These are phyloP conservation scores for Amaranthus hypochondriacus DNA, from an alignment of 148 eudicot species.

Conservation along the genomic window DNA sequence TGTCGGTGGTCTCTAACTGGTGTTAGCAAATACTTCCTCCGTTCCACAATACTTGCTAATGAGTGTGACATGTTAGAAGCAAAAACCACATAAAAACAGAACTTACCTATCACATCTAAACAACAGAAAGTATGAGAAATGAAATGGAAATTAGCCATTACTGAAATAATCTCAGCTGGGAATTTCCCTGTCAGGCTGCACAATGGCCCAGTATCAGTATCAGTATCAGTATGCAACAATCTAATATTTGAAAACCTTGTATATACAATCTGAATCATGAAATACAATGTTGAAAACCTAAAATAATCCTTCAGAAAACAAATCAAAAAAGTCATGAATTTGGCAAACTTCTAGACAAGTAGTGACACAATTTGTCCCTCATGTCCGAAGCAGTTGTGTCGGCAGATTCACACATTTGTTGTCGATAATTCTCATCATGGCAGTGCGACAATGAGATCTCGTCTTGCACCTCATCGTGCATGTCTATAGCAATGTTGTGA, in stretches of 20 bases:
- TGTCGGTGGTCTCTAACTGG: no score
- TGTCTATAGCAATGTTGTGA: constrained; percentile 76
- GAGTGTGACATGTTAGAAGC: no score
- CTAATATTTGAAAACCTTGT: constrained; percentile 13
- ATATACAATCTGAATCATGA: constrained; percentile 21
- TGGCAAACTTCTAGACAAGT: constrained; percentile 37
- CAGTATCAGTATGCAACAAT: constrained; percentile 18
- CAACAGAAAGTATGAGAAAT: no score
- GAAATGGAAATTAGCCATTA: background rate
- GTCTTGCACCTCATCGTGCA: constrained; percentile 61
- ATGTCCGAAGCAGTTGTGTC: constrained; percentile 40
- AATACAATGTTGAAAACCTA: constrained; percentile 4
- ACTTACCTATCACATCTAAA: no score
- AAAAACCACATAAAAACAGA: no score
- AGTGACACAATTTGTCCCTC: constrained; percentile 54
- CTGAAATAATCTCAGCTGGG: background rate
- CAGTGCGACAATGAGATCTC: constrained; percentile 39
- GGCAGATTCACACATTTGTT: constrained; percentile 53
- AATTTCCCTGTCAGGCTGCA: background rate
- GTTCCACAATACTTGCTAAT: no score
- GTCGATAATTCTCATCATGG: constrained; percentile 57
- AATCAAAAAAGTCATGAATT: constrained; percentile 8
- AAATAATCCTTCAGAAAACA: constrained; percentile 3
- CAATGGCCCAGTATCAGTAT: constrained; percentile 1
- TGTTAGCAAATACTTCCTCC: no score